Conservation (phyloP, 106 monocot species). For the Posidonia australis region DNA sequence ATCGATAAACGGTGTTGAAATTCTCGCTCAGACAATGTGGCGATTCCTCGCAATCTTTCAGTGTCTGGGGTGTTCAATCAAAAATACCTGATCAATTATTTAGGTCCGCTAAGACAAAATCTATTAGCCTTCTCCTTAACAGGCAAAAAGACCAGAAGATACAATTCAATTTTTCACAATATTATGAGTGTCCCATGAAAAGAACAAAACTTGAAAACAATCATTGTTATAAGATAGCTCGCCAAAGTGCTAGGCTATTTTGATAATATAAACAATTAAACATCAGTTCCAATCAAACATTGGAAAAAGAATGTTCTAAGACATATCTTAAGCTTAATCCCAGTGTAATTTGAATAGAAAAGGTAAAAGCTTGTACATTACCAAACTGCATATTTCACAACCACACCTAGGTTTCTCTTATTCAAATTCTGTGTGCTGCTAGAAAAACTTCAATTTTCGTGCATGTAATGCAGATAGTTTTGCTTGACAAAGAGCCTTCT, state of each 20-base stretch:
- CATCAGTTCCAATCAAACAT: neutral
- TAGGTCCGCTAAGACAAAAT: too few relatives aligned
- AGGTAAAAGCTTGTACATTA: neutral
- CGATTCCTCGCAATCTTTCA: too few relatives aligned
- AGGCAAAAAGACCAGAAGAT: too few relatives aligned
- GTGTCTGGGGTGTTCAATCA: too few relatives aligned
- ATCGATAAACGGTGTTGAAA: too few relatives aligned
- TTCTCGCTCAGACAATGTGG: too few relatives aligned
- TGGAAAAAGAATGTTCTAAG: neutral
- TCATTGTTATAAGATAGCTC: neutral
- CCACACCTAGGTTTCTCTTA: neutral
- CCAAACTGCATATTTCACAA: neutral
- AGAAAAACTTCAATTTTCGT: conserved; percentile 62
- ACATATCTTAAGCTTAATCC: neutral
- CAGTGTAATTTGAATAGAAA: neutral
- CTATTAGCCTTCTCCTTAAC: too few relatives aligned
- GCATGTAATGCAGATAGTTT: conserved; percentile 32
- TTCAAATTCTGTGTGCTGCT: neutral
- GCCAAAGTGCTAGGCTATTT: neutral
- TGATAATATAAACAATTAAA: neutral
- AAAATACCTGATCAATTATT: too few relatives aligned
- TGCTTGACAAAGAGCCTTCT: conserved; percentile 50
- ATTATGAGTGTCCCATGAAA: too few relatives aligned
- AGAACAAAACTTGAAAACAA: too few relatives aligned
- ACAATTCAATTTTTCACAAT: too few relatives aligned